phyloP scores from a whole-genome alignment of 805 yeast species.

The Kodamaea lidongshanica region DNA sequence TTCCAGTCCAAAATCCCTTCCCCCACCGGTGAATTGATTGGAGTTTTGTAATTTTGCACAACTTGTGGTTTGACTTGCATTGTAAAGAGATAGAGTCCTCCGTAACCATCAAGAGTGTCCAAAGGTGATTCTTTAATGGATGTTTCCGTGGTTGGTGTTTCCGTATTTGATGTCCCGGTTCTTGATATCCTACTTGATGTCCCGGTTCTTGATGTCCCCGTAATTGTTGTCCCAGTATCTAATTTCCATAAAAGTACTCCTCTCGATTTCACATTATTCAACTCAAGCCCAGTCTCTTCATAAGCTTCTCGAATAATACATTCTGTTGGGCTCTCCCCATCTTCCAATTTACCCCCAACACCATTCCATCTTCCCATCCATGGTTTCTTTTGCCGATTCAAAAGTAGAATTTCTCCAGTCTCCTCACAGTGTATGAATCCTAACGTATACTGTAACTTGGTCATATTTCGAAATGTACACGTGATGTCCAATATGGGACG shows the following conservation, averaged over 20 bases:
- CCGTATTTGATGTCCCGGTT: too few relatives aligned
- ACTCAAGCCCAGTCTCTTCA: slow-evolving; percentile 36
- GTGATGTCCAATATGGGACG: too few relatives aligned
- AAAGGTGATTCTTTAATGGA: too few relatives aligned
- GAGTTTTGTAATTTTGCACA: slow-evolving; percentile 23
- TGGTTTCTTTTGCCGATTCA: slow-evolving; percentile 38
- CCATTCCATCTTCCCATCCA: slow-evolving; percentile 48
- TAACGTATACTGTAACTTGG: slow-evolving; percentile 16
- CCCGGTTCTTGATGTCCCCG: slow-evolving; percentile 4
- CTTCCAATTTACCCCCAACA: slow-evolving; percentile 39
- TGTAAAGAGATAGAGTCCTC: slow-evolving; percentile 36
- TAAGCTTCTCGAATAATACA: slow-evolving; percentile 37
- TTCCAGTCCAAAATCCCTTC: slow-evolving; percentile 44
- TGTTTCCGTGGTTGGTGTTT: neutral
- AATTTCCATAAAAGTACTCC: slow-evolving; percentile 34
- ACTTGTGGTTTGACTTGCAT: slow-evolving; percentile 26
- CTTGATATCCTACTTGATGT: too few relatives aligned
- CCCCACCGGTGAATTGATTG: slow-evolving; percentile 20
- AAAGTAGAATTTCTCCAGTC: slow-evolving; percentile 25
- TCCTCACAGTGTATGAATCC: slow-evolving; percentile 27
- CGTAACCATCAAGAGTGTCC: too few relatives aligned
- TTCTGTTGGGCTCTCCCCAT: slow-evolving; percentile 29
- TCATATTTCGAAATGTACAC: too few relatives aligned
- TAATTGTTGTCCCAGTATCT: slow-evolving; percentile 7
- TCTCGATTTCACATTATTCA: slow-evolving; percentile 23